Conservation (phyloP, 2,329 filamentous ascomycete species). For the Cladophialophora exuberans region DNA sequence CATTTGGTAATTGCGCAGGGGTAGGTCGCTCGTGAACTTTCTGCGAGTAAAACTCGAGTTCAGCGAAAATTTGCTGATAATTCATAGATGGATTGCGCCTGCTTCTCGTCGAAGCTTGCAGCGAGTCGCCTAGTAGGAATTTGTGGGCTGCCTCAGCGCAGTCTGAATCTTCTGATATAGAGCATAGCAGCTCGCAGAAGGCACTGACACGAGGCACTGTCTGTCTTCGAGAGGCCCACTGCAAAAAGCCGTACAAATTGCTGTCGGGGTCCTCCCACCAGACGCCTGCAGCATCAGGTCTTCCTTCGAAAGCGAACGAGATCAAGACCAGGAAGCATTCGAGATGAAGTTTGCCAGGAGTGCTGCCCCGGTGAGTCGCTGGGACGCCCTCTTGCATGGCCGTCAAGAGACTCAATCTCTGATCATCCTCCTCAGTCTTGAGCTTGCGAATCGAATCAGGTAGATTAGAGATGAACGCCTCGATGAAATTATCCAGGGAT, state of each 20-base stretch:
- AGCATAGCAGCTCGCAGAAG: conserved; percentile 94
- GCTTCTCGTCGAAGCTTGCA: conserved; percentile 69
- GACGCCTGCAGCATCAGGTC: conserved; percentile 78
- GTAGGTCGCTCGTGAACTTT: conserved; percentile 75
- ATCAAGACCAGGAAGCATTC: conserved; percentile 93
- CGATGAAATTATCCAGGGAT: conserved; percentile 83
- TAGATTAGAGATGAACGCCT: conserved; percentile 93
- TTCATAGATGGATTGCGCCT: conserved; percentile 82
- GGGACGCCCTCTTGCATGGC: conserved; percentile 49
- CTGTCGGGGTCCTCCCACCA: conserved; percentile 94
- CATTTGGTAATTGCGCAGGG: conserved; percentile 59
- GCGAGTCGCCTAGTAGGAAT: conserved; percentile 79
- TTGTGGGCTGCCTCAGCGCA: conserved; percentile 84
- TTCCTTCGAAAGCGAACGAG: conserved; percentile 85
- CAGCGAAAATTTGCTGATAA: conserved; percentile 90
- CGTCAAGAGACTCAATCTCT: conserved; percentile 55
- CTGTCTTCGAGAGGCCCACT: conserved; percentile 94
- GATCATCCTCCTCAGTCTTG: conserved; percentile 86
- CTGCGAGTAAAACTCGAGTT: conserved; percentile 80
- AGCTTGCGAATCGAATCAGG: conserved; percentile 87
- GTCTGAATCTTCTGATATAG: conserved; percentile 79
- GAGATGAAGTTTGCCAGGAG: conserved; percentile 58
- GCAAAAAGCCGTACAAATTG: conserved; percentile 90
- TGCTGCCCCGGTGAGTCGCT: conserved; percentile 49
- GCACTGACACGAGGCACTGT: conserved; percentile 95